Base-by-base conservation (phyloP, 306 rosid species). In the Purshia tridentata region DNA sequence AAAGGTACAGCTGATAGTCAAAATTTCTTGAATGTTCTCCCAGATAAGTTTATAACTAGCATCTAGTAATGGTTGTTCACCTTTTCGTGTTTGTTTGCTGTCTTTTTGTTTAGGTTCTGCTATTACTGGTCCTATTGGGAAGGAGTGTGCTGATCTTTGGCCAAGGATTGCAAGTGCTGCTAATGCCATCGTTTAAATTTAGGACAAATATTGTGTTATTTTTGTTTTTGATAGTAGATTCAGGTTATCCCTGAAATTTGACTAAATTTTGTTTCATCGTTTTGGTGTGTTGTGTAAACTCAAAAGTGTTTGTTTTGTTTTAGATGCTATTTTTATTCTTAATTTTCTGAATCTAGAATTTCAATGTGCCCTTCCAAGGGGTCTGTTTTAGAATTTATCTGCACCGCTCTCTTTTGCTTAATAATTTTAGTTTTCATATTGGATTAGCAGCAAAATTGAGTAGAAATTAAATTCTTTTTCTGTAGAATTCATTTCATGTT, bases 111-210 rank as follows among this genome's bases (percentile, higher is more conserved):
- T 50, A 88, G 92, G 88, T 5, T 86, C 90, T 81, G 88, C 87
- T 10, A 86, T 84, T 53, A 80, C 87, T 1, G 90, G 90, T 45
- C 88, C 90, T 16, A 86, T 86, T 39, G 84, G 88, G 9, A 86
- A 88, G 78, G 90, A 88, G 76, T 86, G 92, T 48, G 88, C 90
- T 39, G 93, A 84, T 77, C 78, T 86, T 8, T 82, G 88, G 88
- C 88, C 90, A 0, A 86, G 86, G 83, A 81, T 82, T 63, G 88
- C 88, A 0, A 84, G 90, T 64, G 85, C 90, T 18, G 90, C 88
- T 14, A 83, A 85, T 72, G 86, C 85, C 15, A 88, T 83, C 10
- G 90, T 88, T 23, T 85, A 55, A 84, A 67, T 2, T 67, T 47
- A 58, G 61, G 65, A 55, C 62, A 71, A 50, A 61, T 62, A 12